Evolutionary conservation across 768 basidiomycete genomes (phyloP).

Genomic region (Mycena vulgaris): DNA sequence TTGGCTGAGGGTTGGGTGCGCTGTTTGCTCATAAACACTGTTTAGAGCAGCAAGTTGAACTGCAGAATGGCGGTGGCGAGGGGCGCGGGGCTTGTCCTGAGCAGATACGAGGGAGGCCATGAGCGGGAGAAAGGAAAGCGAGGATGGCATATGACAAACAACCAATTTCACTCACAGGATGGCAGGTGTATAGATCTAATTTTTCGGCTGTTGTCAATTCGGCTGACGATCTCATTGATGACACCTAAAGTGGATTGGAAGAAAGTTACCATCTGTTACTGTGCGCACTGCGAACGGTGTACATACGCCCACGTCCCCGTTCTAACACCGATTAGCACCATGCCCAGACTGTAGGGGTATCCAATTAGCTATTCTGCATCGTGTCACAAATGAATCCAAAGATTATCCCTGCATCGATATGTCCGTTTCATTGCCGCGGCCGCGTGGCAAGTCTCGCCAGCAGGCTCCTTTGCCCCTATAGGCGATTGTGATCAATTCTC

Average conservation of each 20-base stretch:
- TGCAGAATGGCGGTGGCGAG: slow-evolving; percentile 83
- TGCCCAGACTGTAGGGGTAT: not conserved
- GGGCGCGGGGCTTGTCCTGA: slow-evolving; percentile 57
- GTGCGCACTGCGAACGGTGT: too few species aligned
- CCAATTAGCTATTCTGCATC: slow-evolving; percentile 8
- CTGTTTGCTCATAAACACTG: slow-evolving; percentile 82
- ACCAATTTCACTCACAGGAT: slow-evolving; percentile 37
- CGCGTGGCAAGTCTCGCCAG: slow-evolving; percentile 15
- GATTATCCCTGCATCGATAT: slow-evolving; percentile 22
- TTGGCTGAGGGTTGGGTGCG: slow-evolving; percentile 81
- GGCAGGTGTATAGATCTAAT: slow-evolving; percentile 41
- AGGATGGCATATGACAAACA: slow-evolving; percentile 40
- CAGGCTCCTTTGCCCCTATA: slow-evolving; percentile 5
- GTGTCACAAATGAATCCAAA: slow-evolving; percentile 4
- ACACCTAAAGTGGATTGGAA: not conserved
- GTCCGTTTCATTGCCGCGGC: slow-evolving; percentile 5
- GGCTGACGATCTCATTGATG: slow-evolving; percentile 25
- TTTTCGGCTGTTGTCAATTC: slow-evolving; percentile 16
- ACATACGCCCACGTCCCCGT: too few species aligned
- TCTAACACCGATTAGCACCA: too few species aligned
- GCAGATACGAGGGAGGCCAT: slow-evolving; percentile 44
- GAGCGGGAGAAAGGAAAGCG: slow-evolving; percentile 48
- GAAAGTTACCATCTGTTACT: too few species aligned
- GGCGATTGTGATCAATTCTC: slow-evolving; percentile 21
- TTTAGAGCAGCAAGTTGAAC: slow-evolving; percentile 83